Base-by-base conservation (phyloP, 1,139 yeast genomes). In the Saccharomyces hybrid region DNA sequence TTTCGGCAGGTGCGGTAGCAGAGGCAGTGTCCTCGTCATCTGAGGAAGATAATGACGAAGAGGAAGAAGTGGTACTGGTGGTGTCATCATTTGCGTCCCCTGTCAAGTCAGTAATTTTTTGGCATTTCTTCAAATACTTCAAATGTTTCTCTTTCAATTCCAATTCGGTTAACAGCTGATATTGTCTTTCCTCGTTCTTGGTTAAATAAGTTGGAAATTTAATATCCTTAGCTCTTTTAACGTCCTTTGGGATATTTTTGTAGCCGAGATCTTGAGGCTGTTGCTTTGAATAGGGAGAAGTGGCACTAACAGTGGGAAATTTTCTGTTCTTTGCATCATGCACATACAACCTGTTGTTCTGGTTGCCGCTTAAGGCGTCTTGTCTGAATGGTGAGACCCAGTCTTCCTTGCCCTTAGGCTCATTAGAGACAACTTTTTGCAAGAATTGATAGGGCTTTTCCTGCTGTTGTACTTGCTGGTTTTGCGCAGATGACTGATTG, bases 281-380 rank as follows among this genome's bases (percentile, higher is more conserved):
- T 47, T 53, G 55, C 50, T 50, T 51, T 29, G 57, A 57, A 48
- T 55, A 62, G 27, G 57, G 59, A 3, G 64, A 60, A 6, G 64
- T 61, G 4, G 68, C 68, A 47, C 66, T 60, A 8, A 60, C 58
- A 4, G 68, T 65, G 5, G 71, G 70, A 49, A 60, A 55, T 42
- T 62, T 59, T 26, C 55, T 54, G n/a, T 61, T 54, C 57, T 64
- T 62, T 6, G 64, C 64, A 7, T 51, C 53, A 46, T 58, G 60
- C 6, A 60, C 54, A 48, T 57, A 58, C 38, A 53, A 54, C 49
- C 58, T 57, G 29, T 55, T 52, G 6, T 49, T 26, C 2, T 42
- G 44, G n/a, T 19, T 38, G 11, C 21, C 19, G n/a, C 21, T 19
- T 6, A 38, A 24, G 44, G 44, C 44, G 6, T 19, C n/a, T 38